Evolutionary conservation across 352 stramenopile species (phyloP).

Genomic region (Plasmopara viticola): DNA sequence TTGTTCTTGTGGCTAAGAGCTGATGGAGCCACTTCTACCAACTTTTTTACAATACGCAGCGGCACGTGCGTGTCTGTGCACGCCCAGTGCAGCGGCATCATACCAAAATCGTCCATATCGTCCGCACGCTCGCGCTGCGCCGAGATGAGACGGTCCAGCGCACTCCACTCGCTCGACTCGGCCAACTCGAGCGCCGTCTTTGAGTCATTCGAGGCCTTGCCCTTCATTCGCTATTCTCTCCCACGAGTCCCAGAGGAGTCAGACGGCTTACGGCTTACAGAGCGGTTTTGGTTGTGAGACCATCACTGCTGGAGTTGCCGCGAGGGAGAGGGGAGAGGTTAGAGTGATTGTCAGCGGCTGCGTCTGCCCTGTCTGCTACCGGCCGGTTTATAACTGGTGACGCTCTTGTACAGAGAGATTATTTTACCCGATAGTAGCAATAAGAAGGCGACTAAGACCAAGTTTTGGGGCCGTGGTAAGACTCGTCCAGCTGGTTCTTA

Average conservation of each 20-base stretch:
- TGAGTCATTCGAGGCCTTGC: slow-evolving; percentile 10
- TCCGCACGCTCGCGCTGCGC: slow-evolving; percentile 46
- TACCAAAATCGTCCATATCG: slow-evolving; percentile 81
- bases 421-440: too few species aligned
- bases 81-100: slow-evolving; percentile 81
- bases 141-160: slow-evolving; percentile 54
- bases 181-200: slow-evolving; percentile 67
- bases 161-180: slow-evolving; percentile 62
- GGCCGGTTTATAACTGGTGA: slow-evolving; percentile 9
- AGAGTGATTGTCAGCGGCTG: slow-evolving; percentile 20
- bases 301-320: slow-evolving; percentile 10
- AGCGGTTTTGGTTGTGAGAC: slow-evolving; percentile 29
- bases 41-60: slow-evolving; percentile 53
- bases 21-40: slow-evolving; percentile 51
- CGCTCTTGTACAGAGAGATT: slow-evolving; percentile 11
- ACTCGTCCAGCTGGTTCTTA: slow-evolving; percentile 2
- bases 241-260: neutral
- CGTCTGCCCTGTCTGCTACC: slow-evolving; percentile 13
- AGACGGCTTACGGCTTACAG: slow-evolving; percentile 1
- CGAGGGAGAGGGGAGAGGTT: slow-evolving; percentile 10
- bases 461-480: too few species aligned
- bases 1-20: slow-evolving; percentile 67
- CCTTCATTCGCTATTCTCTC: slow-evolving; percentile 17
- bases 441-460: neutral
- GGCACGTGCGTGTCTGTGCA: slow-evolving; percentile 71